Evolutionary conservation across 768 basidiomycete genomes (phyloP), one percentile per base, ranked within the genome.

Genomic region (Tylopilus rubrobrunneus): DNA sequence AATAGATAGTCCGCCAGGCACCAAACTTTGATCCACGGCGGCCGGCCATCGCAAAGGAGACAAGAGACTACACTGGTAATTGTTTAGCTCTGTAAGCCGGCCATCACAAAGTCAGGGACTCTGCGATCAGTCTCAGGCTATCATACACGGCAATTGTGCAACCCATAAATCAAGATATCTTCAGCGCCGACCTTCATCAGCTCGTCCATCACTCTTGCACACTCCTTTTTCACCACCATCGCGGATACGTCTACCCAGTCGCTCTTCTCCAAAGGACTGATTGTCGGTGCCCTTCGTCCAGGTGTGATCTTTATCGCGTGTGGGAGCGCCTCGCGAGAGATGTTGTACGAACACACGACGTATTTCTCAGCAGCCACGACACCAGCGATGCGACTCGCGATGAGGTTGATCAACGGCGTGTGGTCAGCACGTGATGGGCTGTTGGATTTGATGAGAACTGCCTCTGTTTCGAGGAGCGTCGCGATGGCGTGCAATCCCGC

Each of bases 401-500:
- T 84, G 60, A 87, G 74, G 8, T 85, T 76, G 69, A 96, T 88
- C 52, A 97, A 75, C 1, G 83, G 76, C 5, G 74, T 73, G 53
- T 86, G 77, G 11, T 83, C 72, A 3, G 85, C 78, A 56, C 85
- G 79, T 58, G 88, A 90, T 0, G 78, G 76, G 17, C 73, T 71
- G 48, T 74, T 78, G 1, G 89, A 92, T 57, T 85, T 89, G 78
- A 99, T 97, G 34, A 99, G 83, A 49, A 98, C 91, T 11, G 96
- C 95, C 73, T 99, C 89, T 1, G 87, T 83, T 39, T 85, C 71
- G 51, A 99, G 81, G 11, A 99, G 68, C 10, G 93, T 98, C 14
- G 86, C 88, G 63, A 99, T 98, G 39, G 96, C 85, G 68, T 90
- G 90, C 51, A 98, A 78, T 36, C 96, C 97, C 0, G 95, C 95